Evolutionary conservation across 257 asterid genomes (phyloP).

Genomic region (Solanum phureja): DNA sequence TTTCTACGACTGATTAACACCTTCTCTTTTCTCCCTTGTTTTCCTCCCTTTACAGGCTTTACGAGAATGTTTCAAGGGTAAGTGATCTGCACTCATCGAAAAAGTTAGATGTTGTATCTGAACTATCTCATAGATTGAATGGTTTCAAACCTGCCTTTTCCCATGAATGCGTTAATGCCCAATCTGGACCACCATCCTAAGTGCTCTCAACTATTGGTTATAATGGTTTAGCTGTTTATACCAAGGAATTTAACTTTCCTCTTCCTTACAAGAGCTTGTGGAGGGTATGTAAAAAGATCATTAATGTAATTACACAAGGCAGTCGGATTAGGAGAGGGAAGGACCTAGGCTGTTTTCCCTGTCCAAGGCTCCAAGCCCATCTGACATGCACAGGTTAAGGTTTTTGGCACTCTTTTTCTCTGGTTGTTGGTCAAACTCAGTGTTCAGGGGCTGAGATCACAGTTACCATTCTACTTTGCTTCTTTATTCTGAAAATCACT

Average conservation of each 20-base stretch:
- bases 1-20: neutral
- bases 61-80: conserved; percentile 66
- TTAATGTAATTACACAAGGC: neutral
- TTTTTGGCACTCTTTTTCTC: neutral
- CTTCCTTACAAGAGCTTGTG: neutral
- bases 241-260: neutral
- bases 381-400: neutral
- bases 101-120: neutral
- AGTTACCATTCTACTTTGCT: neutral
- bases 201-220: neutral
- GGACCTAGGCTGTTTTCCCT: neutral
- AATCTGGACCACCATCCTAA: neutral
- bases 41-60: conserved; percentile 33
- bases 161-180: neutral
- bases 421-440: neutral
- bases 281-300: neutral
- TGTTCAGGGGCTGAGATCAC: neutral
- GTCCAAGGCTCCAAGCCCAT: neutral
- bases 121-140: neutral
- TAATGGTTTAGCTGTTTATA: neutral
- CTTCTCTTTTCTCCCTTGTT: neutral
- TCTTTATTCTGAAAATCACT: neutral
- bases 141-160: neutral
- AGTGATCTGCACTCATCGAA: conserved; percentile 3
- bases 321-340: neutral